Conservation (phyloP, 2,329 filamentous ascomycete species). For the Alternaria arbusti region DNA sequence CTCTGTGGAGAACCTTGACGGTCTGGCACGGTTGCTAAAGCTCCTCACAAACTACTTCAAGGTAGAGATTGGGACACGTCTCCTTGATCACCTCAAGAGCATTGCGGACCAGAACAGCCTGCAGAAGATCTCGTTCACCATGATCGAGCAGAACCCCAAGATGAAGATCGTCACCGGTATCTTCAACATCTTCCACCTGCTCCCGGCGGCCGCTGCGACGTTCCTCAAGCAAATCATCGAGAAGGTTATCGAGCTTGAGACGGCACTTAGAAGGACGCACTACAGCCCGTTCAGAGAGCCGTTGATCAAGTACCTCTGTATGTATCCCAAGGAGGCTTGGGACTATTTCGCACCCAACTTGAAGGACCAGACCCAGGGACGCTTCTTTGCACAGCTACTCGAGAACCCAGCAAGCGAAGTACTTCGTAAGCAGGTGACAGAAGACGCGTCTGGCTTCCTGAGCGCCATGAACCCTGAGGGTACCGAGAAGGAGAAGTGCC, state of each 20-base stretch:
- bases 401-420: conserved; percentile 75
- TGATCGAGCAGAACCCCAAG: conserved; percentile 88
- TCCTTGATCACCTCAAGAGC: conserved; percentile 92
- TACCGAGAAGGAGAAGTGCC: conserved; percentile 71
- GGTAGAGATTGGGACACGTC: conserved; percentile 89
- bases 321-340: conserved; percentile 90
- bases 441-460: conserved; percentile 75
- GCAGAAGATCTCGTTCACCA: conserved; percentile 90
- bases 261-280: conserved; percentile 82
- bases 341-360: conserved; percentile 77
- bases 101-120: conserved; percentile 82
- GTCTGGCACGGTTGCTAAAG: conserved; percentile 85
- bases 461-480: conserved; percentile 69
- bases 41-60: conserved; percentile 98
- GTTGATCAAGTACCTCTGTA: conserved; percentile 90
- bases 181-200: conserved; percentile 95
- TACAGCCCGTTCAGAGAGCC: conserved; percentile 91
- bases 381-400: conserved; percentile 88
- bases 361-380: conserved; percentile 84
- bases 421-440: conserved; percentile 75
- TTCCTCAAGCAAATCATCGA: conserved; percentile 93
- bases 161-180: conserved; percentile 97
- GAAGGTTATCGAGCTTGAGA: conserved; percentile 86
- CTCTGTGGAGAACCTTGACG: conserved; percentile 87
- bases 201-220: conserved; percentile 85